A percentile compares a stretch with the other conserved stretches of the same genome.
These are phyloP conservation scores for Melaleuca alternifolia DNA, from an alignment of 345 rosid species.

Conservation along the genomic window DNA sequence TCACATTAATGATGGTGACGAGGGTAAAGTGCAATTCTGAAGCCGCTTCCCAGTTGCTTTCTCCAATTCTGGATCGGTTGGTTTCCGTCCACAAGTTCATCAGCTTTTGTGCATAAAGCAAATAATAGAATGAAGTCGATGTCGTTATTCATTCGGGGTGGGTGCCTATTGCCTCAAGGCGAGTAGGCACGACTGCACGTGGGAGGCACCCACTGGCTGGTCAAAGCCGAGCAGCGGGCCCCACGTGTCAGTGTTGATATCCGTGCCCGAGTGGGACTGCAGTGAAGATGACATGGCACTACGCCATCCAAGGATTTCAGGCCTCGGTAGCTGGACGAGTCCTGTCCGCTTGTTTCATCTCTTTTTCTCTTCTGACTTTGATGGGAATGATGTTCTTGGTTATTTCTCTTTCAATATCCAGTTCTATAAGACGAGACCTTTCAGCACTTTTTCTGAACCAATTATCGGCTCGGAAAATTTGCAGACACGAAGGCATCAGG, in stretches of 20 bases:
- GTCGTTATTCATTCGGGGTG: background rate
- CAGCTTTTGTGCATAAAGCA: background rate
- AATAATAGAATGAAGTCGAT: background rate
- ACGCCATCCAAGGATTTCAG: slow-evolving; percentile 8
- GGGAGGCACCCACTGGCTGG: background rate
- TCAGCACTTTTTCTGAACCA: background rate
- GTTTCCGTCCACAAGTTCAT: background rate
- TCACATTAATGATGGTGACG: background rate
- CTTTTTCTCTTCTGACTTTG: background rate
- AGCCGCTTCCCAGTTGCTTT: background rate
- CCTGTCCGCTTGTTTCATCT: slow-evolving; percentile 14
- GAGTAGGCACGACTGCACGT: background rate
- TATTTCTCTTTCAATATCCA: background rate
- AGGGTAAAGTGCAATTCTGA: background rate
- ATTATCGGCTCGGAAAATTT: background rate
- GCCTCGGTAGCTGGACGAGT: background rate
- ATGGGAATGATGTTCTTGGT: background rate
- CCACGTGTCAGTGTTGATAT: background rate
- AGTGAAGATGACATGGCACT: slow-evolving; percentile 13
- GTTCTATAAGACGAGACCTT: background rate
- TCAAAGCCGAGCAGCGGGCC: background rate
- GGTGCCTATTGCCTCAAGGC: background rate
- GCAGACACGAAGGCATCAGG: background rate
- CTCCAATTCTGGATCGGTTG: background rate
- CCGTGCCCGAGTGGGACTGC: background rate